Base-by-base conservation (phyloP, 305 asterid species). In the Petunia hybrid region DNA sequence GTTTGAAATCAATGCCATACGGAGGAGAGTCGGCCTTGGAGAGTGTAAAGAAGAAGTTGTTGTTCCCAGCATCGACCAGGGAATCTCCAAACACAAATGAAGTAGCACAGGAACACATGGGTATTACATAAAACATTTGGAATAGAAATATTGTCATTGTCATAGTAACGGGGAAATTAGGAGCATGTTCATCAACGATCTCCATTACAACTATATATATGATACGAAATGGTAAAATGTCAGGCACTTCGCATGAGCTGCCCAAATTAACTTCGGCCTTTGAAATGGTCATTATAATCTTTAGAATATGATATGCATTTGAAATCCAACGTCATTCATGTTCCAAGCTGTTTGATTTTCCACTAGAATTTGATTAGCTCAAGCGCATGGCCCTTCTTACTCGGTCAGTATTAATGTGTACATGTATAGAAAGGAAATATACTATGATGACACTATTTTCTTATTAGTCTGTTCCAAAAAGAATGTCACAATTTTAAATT, bases 41-140 rank as follows among this genome's bases (percentile, higher is more conserved):
- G 43, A 90, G 63, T n/a, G 91, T 87, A 60, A 90, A 82, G 31
- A 90, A 56, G 82, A 88, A 90, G 84, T 90, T 87, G 74, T 90
- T 88, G 46, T 90, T 90, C 2, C 93, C 91, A 41, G 87, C 81
- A 84, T 90, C 93, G 39, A 90, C 89, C 14, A 90, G 64, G 2
- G 93, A 90, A 81, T 90, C 93, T 36, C 93, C 93, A 67, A 90
- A 90, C 73, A 88, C 82, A 76, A 84, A 90, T 10, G 89, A 67
- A 40, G 88, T 86, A 88, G 66, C 84, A 79, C 73, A 85, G 48
- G 48, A 65, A 79, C 84, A 64, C 1, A 80, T 22, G 43, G 77
- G 77, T 1, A 70, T 22, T 46, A 46, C 31, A 82, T 56, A 66
- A 38, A 56, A 82, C 14, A 53, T 86, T 77, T 61, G 83, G 76